Base-by-base conservation (phyloP, 352 stramenopile genomes). In the Phytophthora palmivora region DNA sequence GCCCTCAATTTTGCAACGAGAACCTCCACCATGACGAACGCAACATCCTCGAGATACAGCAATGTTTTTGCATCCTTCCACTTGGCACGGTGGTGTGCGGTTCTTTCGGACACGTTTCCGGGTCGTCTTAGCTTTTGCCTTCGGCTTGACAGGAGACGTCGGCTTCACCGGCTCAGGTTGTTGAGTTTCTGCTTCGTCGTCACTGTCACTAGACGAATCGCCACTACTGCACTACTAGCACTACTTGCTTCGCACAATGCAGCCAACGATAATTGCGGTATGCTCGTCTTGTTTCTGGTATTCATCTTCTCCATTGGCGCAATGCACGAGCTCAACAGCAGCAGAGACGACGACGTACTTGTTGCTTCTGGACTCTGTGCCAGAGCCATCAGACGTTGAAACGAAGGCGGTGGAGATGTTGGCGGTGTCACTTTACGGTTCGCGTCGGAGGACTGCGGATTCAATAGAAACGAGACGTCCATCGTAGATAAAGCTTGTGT, bases 1-100 rank as follows among this genome's bases (percentile, higher is more conserved):
- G 4, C 39, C 61, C 22, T 51, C 39, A 15, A 70, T 54, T n/a
- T 52, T 78, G 61, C 79, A 88, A 14, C 79, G 74, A 16, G 76
- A 82, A 22, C 79, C 79, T 18, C 78, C 78, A 38, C 78, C 78
- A 45, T 88, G 78, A 26, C 76, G 74, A 34, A 84, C 76, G 24
- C 78, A 88, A 61, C 73, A 79, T 42, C 76, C 78, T 26, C 72
- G 65, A 19, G 78, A 82, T 8, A 84, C 74, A 11, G 68, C 70
- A 55, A 82, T 82, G 64, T 88, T 88, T 50, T 67, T 78, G 73
- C 81, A 90, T 0, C 70, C 78, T 18, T 83, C 78, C 12, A 89
- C 78, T 38, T 84, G 72, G 57, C 80, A 89, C 18, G 75, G 77
- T n/a, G 77, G 77, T 8, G 74, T 86, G 26, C 78, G 75, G 8